These are phyloP conservation scores for Saccharomyces kudriavzevii DNA, from an alignment of 805 yeast species.

Conservation along the genomic window DNA sequence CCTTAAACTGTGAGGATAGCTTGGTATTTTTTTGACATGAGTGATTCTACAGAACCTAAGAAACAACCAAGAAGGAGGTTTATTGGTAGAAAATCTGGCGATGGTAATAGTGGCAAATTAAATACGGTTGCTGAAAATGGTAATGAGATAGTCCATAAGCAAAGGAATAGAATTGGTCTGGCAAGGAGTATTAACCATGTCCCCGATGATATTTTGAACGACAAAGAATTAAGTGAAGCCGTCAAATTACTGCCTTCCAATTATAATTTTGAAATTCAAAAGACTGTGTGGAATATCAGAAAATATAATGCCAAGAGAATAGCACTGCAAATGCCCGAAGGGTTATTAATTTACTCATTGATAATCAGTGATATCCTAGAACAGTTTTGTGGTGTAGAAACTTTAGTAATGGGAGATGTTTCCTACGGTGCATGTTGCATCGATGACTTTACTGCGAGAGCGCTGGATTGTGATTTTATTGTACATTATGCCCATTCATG, in stretches of 20 bases:
- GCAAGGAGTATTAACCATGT: constrained; percentile 74
- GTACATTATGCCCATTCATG: constrained; percentile 98
- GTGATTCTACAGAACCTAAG: background rate
- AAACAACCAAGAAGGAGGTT: constrained; percentile 44
- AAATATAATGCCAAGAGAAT: constrained; percentile 72
- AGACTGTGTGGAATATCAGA: constrained; percentile 86
- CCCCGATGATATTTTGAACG: constrained; percentile 76
- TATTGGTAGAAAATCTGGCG: constrained; percentile 44
- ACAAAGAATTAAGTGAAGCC: constrained; percentile 77
- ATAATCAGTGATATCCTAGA: constrained; percentile 86
- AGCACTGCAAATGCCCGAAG: constrained; percentile 97
- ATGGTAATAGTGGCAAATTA: constrained; percentile 19
- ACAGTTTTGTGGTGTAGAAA: constrained; percentile 81
- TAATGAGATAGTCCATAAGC: constrained; percentile 21
- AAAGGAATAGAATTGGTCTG: constrained; percentile 31
- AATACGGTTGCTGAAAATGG: constrained; percentile 16
- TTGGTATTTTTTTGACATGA: constrained; percentile 1
- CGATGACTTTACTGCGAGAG: constrained; percentile 89
- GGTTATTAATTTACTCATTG: constrained; percentile 78
- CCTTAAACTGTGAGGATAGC: background rate
- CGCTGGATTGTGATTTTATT: constrained; percentile 87
- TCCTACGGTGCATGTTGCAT: constrained; percentile 98
- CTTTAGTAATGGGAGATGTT: constrained; percentile 95
- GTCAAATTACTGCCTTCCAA: constrained; percentile 76
- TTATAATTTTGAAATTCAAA: constrained; percentile 92